Evolutionary conservation across 108 stramenopile genomes (phyloP).

Genomic region (Skeletonema marinoi): DNA sequence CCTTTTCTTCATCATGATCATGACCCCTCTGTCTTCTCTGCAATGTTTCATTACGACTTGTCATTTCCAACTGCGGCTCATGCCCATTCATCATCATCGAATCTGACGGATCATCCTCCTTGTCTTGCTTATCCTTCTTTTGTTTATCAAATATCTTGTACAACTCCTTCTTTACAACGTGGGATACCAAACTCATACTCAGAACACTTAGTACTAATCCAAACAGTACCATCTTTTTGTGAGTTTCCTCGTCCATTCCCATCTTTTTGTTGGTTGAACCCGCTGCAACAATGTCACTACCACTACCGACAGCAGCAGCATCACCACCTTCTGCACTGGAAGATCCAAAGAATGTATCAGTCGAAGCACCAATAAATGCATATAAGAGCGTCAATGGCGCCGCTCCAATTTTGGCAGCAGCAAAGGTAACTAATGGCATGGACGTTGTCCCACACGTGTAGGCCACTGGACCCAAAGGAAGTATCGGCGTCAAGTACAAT

Average conservation of each 20-base stretch:
- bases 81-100: neutral
- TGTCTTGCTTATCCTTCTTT: slow-evolving; percentile 67
- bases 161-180: slow-evolving; percentile 74
- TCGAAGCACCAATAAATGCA: slow-evolving; percentile 79
- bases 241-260: slow-evolving; percentile 62
- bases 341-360: slow-evolving; percentile 53
- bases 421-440: slow-evolving; percentile 69
- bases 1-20: slow-evolving; percentile 38
- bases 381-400: slow-evolving; percentile 78
- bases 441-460: slow-evolving; percentile 86
- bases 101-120: slow-evolving; percentile 5
- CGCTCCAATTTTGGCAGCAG: slow-evolving; percentile 74
- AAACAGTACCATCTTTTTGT: slow-evolving; percentile 62
- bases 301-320: neutral
- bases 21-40: slow-evolving; percentile 33
- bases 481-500: slow-evolving; percentile 78
- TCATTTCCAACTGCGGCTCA: slow-evolving; percentile 24
- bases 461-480: slow-evolving; percentile 78
- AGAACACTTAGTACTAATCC: slow-evolving; percentile 68
- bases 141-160: slow-evolving; percentile 75
- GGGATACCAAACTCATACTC: slow-evolving; percentile 73
- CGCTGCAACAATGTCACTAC: neutral
- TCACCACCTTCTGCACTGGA: slow-evolving; percentile 10
- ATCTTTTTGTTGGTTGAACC: slow-evolving; percentile 28
- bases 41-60: slow-evolving; percentile 12